phyloP scores from a whole-genome alignment of 2,329 filamentous ascomycete genomes.

The Rhexocercosporidium sp. region DNA sequence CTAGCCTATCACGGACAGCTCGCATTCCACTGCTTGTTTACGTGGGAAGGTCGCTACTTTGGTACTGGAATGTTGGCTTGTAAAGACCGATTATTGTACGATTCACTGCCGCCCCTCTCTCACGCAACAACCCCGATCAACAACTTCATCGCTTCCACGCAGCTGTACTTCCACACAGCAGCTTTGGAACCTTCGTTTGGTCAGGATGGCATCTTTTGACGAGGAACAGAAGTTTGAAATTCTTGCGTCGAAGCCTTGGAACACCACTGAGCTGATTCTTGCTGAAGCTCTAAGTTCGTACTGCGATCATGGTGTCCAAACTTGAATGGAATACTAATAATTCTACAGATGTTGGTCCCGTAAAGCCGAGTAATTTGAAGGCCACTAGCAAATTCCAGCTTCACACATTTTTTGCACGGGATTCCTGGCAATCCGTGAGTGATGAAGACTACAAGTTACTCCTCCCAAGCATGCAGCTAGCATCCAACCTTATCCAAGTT shows the following conservation, averaged over 20 bases:
- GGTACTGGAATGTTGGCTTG: neutral
- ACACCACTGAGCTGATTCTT: neutral
- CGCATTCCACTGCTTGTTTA: neutral
- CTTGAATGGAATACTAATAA: neutral
- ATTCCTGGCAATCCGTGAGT: constrained; percentile 26
- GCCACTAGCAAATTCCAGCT: constrained; percentile 1
- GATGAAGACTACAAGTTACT: constrained; percentile 33
- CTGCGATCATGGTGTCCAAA: neutral
- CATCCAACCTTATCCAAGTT: constrained; percentile 31
- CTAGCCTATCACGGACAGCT: neutral
- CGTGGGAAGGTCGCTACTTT: neutral
- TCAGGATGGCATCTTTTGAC: neutral
- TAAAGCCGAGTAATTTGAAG: constrained; percentile 17
- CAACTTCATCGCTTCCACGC: neutral
- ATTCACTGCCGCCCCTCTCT: too few relatives aligned
- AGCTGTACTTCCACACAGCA: neutral
- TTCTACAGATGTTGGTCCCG: constrained; percentile 13
- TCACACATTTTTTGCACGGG: constrained; percentile 28
- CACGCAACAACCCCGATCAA: neutral
- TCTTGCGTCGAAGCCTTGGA: neutral
- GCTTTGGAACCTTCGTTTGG: neutral
- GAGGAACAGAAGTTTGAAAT: neutral
- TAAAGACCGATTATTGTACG: too few relatives aligned
- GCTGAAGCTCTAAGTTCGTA: neutral
- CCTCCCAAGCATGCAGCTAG: constrained; percentile 35